Base-by-base conservation (phyloP, 768 basidiomycete genomes). In the Suillus americanus region DNA sequence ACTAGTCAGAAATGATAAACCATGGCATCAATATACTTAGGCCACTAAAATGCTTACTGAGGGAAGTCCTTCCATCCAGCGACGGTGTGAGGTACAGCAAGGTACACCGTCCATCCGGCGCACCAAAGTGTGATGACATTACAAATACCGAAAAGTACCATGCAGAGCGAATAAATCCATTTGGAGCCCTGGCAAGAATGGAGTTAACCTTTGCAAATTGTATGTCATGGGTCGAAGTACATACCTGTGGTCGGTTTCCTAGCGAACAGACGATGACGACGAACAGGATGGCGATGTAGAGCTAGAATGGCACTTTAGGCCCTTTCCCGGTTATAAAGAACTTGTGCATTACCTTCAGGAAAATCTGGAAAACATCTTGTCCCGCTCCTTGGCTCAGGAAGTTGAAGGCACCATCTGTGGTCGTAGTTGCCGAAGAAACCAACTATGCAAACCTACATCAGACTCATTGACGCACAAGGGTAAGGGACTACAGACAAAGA, bases 31-130 rank as follows among this genome's bases (percentile, higher is more conserved):
- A 23, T 38, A 54, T 14, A 50, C 48, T 50, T n/a, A 60, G 25
- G 10, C 13, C 1, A 40, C 13, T 60, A 30, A 30, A 30, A 59
- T 65, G 77, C 89, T 71, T 76, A 93, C 92, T 89, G 75, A 53
- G 83, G 81, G 70, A 93, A 79, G 69, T 91, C 78, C 66, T 86
- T 81, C 94, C 94, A 96, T 48, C 89, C 91, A 3, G 80, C 81
- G n/a, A 86, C 63, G 5, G 85, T 84, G 70, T 94, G 87, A 2
- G 91, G 90, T 41, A 95, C 89, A 14, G 91, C 88, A 28, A 92
- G 84, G 70, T 93, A 97, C 62, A 96, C 91, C 0, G 93, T 95
- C 74, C 84, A 96, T n/a, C 83, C 94, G 8, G 93, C 94, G 79
- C 92, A 95, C 89, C 92, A 95, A 50, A 92, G 82, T 7, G 92